Conservation (phyloP, 805 yeast species). For the Candida ortonii region DNA sequence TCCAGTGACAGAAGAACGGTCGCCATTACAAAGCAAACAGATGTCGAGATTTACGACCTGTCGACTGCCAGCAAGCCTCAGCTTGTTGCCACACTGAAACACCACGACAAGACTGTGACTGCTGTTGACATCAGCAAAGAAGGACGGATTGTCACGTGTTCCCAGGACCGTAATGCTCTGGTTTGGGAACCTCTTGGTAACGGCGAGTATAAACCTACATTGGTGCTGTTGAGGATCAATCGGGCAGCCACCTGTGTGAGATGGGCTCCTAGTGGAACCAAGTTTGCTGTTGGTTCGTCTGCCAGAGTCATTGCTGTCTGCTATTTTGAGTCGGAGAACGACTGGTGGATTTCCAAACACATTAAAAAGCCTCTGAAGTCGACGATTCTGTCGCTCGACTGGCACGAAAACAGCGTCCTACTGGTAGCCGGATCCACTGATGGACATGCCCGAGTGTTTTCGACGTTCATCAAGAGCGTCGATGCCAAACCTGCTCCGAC, state of each 20-base stretch:
- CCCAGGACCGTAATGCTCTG: slow-evolving; percentile 95
- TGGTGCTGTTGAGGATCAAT: slow-evolving; percentile 87
- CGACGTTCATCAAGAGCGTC: slow-evolving; percentile 83
- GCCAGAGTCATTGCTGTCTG: slow-evolving; percentile 94
- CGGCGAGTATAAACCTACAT: slow-evolving; percentile 72
- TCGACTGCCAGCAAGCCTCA: slow-evolving; percentile 51
- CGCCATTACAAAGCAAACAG: slow-evolving; percentile 79
- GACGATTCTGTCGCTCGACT: slow-evolving; percentile 74
- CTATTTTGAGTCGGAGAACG: slow-evolving; percentile 92
- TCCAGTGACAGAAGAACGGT: slow-evolving; percentile 59
- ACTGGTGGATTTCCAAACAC: slow-evolving; percentile 99
- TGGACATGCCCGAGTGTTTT: slow-evolving; percentile 86
- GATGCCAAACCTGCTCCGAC: slow-evolving; percentile 79
- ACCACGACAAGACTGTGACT: slow-evolving; percentile 92
- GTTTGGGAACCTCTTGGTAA: slow-evolving; percentile 84
- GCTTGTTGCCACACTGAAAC: slow-evolving; percentile 63
- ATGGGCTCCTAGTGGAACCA: slow-evolving; percentile 94
- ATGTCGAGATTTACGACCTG: slow-evolving; percentile 70
- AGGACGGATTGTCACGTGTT: slow-evolving; percentile 92
- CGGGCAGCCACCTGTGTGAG: slow-evolving; percentile 92
- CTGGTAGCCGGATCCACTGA: slow-evolving; percentile 91
- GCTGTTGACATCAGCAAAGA: slow-evolving; percentile 87
- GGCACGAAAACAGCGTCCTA: slow-evolving; percentile 93
- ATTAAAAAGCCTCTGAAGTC: slow-evolving; percentile 92
- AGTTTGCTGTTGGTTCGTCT: slow-evolving; percentile 96